A percentile compares a stretch with the other conserved stretches of the same genome.
phyloP scores from a whole-genome alignment of 176 grass and related monocot species.

The bread wheat (Triticum aestivum) region IWGSC_CS_RefSeq_v2.1 NC_057795.1:569958361-569958860 shows the following conservation, averaged over 20 bases:
- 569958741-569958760: background rate
- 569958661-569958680: background rate
- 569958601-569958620: background rate
- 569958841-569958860: constrained; percentile 19
- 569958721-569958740: background rate
- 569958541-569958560: background rate
- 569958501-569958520: background rate
- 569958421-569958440: constrained; percentile 3
- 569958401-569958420: background rate
- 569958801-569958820: background rate
- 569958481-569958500: background rate
- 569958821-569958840: background rate
- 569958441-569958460: background rate
- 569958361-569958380: background rate
- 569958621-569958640: background rate
- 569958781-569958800: background rate
- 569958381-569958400: background rate
- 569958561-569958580: background rate
- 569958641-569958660: background rate
- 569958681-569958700: background rate
- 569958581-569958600: constrained; percentile 14
- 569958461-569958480: background rate
- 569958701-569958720: background rate
- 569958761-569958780: background rate
- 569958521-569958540: background rate